A percentile compares a stretch with the other conserved stretches of the same genome.
phyloP scores from a whole-genome alignment of 306 rosid genomes.

The Begonia loranthoides region DNA sequence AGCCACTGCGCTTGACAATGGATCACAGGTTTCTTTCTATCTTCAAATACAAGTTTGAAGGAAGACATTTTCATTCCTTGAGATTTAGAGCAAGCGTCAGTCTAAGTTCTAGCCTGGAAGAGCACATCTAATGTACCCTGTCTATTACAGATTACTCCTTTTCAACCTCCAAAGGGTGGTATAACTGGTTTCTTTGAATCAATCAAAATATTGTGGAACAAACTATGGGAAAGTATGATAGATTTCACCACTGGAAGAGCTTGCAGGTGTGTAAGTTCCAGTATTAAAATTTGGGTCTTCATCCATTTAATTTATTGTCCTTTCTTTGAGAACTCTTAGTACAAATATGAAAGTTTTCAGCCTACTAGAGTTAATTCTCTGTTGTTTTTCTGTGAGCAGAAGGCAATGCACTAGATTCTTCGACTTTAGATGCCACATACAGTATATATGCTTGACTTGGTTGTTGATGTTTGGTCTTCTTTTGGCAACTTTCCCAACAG shows the following conservation, averaged over 20 bases:
- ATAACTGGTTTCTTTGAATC: slow-evolving; percentile 51
- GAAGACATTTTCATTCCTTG: slow-evolving; percentile 3
- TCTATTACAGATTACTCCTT: slow-evolving; percentile 48
- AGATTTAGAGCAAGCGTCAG: not conserved
- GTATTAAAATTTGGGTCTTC: too few species aligned
- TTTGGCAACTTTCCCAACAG: slow-evolving; percentile 66
- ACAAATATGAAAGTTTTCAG: too few species aligned
- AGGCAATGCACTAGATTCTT: slow-evolving; percentile 66
- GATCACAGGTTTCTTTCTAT: slow-evolving; percentile 47
- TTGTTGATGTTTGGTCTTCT: slow-evolving; percentile 56
- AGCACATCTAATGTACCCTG: slow-evolving; percentile 7
- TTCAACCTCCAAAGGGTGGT: slow-evolving; percentile 47
- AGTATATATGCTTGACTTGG: slow-evolving; percentile 87
- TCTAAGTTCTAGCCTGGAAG: slow-evolving; percentile 1
- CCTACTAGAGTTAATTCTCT: not conserved
- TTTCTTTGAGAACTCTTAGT: too few species aligned
- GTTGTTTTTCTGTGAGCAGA: slow-evolving; percentile 24
- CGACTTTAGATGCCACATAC: slow-evolving; percentile 83
- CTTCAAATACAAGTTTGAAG: slow-evolving; percentile 1
- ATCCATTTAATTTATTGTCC: not conserved
- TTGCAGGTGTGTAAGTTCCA: slow-evolving; percentile 46
- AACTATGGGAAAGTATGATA: slow-evolving; percentile 34
- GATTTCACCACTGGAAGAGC: slow-evolving; percentile 61
- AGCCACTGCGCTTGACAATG: slow-evolving; percentile 74
- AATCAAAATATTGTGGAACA: slow-evolving; percentile 47